phyloP scores from a whole-genome alignment of 2,329 filamentous ascomycete genomes.

The Coniochaeta sp. region DNA sequence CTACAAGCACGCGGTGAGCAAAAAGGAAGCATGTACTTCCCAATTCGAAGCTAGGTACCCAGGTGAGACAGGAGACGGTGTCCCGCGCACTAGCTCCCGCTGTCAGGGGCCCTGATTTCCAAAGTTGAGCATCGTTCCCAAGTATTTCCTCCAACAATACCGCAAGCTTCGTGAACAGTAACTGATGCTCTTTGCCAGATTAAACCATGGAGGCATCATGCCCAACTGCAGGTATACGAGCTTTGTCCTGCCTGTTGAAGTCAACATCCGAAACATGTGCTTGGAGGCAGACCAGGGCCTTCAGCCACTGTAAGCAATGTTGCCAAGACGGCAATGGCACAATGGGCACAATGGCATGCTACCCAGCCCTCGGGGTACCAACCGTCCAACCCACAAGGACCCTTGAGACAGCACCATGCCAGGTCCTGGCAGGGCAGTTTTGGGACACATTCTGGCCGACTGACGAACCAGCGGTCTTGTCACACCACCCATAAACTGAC shows the following conservation, averaged over 20 bases:
- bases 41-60: background rate
- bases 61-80: background rate
- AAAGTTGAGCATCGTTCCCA: background rate
- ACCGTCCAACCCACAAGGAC: slow-evolving; percentile 1
- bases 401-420: slow-evolving; percentile 1
- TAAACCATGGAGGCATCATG: background rate
- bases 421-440: background rate
- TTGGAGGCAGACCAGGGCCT: background rate
- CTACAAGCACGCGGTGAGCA: no score
- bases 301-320: background rate
- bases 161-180: background rate
- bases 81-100: background rate
- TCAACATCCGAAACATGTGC: background rate
- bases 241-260: background rate
- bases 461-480: background rate
- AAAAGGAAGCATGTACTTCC: no score
- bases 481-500: background rate
- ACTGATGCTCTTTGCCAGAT: background rate
- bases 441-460: background rate
- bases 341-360: background rate
- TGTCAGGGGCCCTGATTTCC: background rate
- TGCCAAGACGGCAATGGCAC: background rate
- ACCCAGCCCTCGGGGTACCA: background rate
- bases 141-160: background rate
- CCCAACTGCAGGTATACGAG: background rate